Percentiles rank a stretch among this genome's conserved stretches.
phyloP scores from a whole-genome alignment of 441 rosid genomes.

The Adansonia gregorii region DNA sequence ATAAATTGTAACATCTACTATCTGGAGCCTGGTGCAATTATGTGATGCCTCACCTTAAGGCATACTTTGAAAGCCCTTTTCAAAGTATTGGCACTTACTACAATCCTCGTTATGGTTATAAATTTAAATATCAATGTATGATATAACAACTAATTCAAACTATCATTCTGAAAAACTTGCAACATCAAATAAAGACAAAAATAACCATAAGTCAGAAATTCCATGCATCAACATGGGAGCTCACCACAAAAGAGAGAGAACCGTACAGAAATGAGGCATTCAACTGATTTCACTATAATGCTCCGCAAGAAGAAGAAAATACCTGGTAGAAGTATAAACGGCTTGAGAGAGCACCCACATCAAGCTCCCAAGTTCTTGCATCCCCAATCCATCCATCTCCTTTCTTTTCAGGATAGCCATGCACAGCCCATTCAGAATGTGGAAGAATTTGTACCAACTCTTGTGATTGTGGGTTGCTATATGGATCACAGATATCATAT shows the following conservation, averaged over 20 bases:
- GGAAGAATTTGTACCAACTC: conserved; percentile 68
- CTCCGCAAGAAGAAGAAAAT: not conserved
- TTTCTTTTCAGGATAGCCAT: conserved; percentile 66
- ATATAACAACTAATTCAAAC: conserved; percentile 6
- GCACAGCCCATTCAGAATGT: conserved; percentile 66
- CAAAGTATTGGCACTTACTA: not conserved
- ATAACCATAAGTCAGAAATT: not conserved
- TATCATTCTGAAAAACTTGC: not conserved
- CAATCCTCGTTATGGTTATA: not conserved
- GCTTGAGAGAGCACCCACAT: conserved; percentile 64
- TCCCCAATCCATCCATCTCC: conserved; percentile 75
- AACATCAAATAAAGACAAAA: not conserved
- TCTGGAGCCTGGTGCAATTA: not conserved
- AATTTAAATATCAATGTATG: not conserved
- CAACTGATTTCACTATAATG: not conserved
- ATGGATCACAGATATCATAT: conserved; percentile 69
- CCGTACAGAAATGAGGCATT: not conserved
- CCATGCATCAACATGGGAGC: not conserved
- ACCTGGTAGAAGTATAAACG: conserved; percentile 77
- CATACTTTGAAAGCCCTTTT: not conserved
- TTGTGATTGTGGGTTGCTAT: conserved; percentile 78
- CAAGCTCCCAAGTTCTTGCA: conserved; percentile 69
- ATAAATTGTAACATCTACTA: not conserved
- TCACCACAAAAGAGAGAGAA: conserved; percentile 7
- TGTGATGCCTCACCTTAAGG: not conserved